phyloP scores from a whole-genome alignment of 2,329 filamentous ascomycete genomes.

The Scedosporium boydii region DNA sequence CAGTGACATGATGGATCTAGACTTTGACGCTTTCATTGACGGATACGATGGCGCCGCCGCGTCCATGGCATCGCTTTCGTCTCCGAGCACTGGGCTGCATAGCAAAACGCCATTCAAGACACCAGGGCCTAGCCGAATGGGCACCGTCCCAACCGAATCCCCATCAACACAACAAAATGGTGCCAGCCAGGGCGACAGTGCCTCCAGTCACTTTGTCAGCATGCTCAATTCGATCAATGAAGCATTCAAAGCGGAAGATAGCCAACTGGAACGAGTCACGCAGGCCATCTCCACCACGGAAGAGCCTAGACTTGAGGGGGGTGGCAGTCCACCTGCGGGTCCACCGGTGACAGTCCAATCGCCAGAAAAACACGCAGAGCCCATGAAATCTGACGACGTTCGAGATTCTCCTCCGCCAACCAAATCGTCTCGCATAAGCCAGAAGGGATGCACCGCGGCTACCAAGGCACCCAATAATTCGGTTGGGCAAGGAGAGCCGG shows the following conservation, averaged over 20 bases:
- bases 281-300: background rate
- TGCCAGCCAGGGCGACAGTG: background rate
- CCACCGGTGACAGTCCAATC: no score
- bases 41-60: background rate
- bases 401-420: no score
- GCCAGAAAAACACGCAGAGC: no score
- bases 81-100: background rate
- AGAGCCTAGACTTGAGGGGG: background rate
- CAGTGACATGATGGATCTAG: conserved; percentile 1
- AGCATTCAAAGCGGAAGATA: background rate
- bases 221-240: background rate
- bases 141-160: background rate
- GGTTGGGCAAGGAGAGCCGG: no score
- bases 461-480: no score
- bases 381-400: no score
- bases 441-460: no score
- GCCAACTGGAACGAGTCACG: background rate
- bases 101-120: conserved; percentile 6
- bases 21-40: conserved; percentile 1
- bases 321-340: no score
- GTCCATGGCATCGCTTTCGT: background rate
- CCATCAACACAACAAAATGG: background rate
- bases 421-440: no score
- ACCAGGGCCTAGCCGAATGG: background rate
- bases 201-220: background rate